Conservation (phyloP, 352 stramenopile genomes). For the Phytophthora pistaciae region DNA sequence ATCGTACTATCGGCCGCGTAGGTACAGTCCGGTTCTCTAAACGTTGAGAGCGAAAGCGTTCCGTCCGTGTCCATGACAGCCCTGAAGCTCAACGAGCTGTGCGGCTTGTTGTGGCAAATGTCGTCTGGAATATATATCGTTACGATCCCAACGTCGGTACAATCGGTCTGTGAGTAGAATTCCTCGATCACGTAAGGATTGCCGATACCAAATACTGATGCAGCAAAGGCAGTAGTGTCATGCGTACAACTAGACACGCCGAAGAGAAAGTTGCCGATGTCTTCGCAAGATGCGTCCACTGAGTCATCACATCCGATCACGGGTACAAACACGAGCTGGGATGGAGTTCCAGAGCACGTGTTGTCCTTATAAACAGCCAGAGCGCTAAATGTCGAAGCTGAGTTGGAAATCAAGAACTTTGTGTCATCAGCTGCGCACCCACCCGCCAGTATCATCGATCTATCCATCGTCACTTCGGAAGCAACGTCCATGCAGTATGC, state of each 20-base stretch:
- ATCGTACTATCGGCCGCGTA: neutral
- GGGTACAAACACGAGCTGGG: constrained; percentile 6
- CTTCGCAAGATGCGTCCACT: neutral
- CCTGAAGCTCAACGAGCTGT: neutral
- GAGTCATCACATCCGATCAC: no score
- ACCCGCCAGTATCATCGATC: neutral
- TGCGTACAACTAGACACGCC: no score
- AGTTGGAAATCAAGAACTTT: neutral
- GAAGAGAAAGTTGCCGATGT: neutral
- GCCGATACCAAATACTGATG: neutral
- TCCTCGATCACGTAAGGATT: constrained; percentile 7
- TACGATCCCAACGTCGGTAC: neutral
- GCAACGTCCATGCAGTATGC: neutral
- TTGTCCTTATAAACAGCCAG: constrained; percentile 6
- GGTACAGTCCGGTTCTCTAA: neutral
- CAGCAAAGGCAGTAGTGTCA: no score
- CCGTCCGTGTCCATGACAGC: neutral
- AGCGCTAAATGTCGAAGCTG: neutral
- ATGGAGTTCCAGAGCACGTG: constrained; percentile 12
- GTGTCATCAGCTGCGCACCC: neutral
- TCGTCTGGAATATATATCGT: constrained; percentile 2
- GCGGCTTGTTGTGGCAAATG: constrained; percentile 2
- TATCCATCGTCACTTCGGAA: neutral
- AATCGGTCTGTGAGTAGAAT: neutral
- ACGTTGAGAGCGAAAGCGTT: neutral